Evolutionary conservation across 441 rosid species (phyloP).

Genomic region (Mallotus japonicus): DNA sequence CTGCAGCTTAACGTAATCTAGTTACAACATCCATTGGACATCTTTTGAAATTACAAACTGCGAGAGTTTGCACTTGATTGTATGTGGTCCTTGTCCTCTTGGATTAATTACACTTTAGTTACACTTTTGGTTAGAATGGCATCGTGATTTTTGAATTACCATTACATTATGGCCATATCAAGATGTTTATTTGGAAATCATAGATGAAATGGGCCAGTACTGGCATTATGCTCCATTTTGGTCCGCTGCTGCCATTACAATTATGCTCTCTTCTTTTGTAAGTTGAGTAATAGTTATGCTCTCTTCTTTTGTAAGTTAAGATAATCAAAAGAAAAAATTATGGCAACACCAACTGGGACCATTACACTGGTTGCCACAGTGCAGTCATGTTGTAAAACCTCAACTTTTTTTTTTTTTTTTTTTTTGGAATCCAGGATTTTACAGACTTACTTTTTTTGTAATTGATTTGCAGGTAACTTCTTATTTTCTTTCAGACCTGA

Average conservation of each 20-base stretch:
- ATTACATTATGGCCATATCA: not conserved
- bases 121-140: not conserved
- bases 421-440: not conserved
- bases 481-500: constrained; percentile 91
- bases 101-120: not conserved
- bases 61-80: not conserved
- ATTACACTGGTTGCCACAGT: not conserved
- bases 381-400: not conserved
- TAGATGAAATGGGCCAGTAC: not conserved
- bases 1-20: constrained; percentile 14
- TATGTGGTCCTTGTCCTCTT: constrained; percentile 6
- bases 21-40: not conserved
- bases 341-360: not conserved
- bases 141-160: not conserved
- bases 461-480: constrained; percentile 76
- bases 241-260: not conserved
- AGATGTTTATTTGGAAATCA: not conserved
- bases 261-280: not conserved
- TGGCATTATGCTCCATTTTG: not conserved
- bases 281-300: not conserved
- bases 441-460: constrained; percentile 23
- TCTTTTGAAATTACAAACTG: not conserved
- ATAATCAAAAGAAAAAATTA: not conserved
- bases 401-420: constrained; percentile 9
- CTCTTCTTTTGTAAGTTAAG: not conserved